These are phyloP conservation scores for Naganishia liquefaciens DNA, from an alignment of 1,284 basidiomycete species.

Conservation along the genomic window DNA sequence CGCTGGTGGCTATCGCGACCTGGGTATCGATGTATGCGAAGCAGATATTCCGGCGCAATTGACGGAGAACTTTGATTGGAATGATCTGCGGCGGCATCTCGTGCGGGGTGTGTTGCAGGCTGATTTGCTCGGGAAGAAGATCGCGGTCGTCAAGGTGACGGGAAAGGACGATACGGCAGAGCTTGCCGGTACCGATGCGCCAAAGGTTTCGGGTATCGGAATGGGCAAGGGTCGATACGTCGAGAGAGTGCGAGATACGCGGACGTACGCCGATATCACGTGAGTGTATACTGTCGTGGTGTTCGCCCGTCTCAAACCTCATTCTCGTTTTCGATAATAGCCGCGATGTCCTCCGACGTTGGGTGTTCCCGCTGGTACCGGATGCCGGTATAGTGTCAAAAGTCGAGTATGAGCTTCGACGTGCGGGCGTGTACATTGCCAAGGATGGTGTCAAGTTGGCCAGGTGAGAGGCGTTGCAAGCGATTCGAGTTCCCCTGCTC, in stretches of 20 bases:
- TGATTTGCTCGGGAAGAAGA: conserved; percentile 92
- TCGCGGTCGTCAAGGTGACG: conserved; percentile 83
- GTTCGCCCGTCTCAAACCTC: no score
- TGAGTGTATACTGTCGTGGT: conserved; percentile 44
- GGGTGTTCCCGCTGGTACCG: conserved; percentile 92
- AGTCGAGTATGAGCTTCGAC: conserved; percentile 74
- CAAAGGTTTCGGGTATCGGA: conserved; percentile 34
- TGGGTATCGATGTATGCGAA: conserved; percentile 58
- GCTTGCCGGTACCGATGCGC: conserved; percentile 17
- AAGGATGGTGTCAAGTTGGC: conserved; percentile 72
- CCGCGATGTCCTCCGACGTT: conserved; percentile 85
- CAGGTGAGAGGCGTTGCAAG: conserved; percentile 58
- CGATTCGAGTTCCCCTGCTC: conserved; percentile 1
- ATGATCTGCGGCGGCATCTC: conserved; percentile 86
- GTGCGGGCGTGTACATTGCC: conserved; percentile 83
- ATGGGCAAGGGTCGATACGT: conserved; percentile 68
- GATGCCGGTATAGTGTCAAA: conserved; percentile 86
- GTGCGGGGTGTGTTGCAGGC: conserved; percentile 95
- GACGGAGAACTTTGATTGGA: conserved; percentile 99
- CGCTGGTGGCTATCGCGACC: conserved; percentile 48
- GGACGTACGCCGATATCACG: conserved; percentile 85
- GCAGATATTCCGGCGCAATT: conserved; percentile 81
- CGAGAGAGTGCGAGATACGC: conserved; percentile 82
- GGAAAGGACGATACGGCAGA: conserved; percentile 28
- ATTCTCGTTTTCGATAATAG: conserved; percentile 54